phyloP scores from a whole-genome alignment of 169 alveolate genomes.

The Cryptosporidium meleagridis region DNA sequence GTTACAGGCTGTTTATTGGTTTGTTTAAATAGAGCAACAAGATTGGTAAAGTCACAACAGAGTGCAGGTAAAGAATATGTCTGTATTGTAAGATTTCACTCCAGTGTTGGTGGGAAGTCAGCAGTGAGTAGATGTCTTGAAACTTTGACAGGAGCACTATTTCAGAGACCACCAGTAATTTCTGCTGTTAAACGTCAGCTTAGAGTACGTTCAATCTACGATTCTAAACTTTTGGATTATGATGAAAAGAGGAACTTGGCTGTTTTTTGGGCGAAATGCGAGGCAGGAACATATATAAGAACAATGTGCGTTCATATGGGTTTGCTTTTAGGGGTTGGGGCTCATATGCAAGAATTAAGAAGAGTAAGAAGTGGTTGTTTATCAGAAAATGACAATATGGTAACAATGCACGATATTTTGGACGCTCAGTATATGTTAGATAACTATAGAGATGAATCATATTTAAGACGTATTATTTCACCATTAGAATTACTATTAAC shows the following conservation, averaged over 20 bases:
- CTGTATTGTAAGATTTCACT: constrained; percentile 95
- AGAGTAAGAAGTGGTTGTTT: constrained; percentile 97
- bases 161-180: constrained; percentile 99
- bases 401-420: constrained; percentile 99
- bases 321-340: constrained; percentile 97
- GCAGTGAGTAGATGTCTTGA: constrained; percentile 90
- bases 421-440: constrained; percentile 96
- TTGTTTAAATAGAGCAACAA: constrained; percentile 98
- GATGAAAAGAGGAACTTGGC: constrained; percentile 96
- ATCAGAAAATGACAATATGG: constrained; percentile 96
- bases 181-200: constrained; percentile 99
- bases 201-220: constrained; percentile 97
- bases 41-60: constrained; percentile 99
- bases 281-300: constrained; percentile 99
- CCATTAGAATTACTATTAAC: constrained; percentile 97
- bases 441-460: constrained; percentile 95
- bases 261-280: constrained; percentile 98
- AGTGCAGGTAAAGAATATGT: constrained; percentile 99
- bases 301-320: constrained; percentile 99
- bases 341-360: constrained; percentile 99
- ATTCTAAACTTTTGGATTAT: constrained; percentile 96
- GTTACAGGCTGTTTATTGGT: constrained; percentile 99
- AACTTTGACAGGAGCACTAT: constrained; percentile 96
- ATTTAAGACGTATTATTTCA: constrained; percentile 95
- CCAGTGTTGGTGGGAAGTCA: constrained; percentile 87